phyloP scores from a whole-genome alignment of 2,329 filamentous ascomycete species.

The Mollisiaceae sp. region DNA sequence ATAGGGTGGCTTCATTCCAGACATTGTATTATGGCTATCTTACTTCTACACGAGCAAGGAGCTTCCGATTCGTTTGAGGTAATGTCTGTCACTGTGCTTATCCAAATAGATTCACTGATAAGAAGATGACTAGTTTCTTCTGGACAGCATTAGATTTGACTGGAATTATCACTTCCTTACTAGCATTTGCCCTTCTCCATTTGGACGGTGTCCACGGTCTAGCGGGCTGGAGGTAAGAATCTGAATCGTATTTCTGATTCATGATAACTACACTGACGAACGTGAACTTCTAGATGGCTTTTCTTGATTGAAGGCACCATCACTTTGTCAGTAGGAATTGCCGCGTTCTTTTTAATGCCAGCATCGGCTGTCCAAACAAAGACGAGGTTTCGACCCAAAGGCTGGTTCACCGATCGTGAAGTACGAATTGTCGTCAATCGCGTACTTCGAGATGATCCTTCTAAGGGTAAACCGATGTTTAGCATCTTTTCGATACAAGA shows the following conservation, averaged over 20 bases:
- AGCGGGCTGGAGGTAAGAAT: constrained; percentile 48
- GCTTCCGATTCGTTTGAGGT: constrained; percentile 22
- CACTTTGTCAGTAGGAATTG: constrained; percentile 56
- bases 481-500: neutral
- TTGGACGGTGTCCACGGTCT: constrained; percentile 47
- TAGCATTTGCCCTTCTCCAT: constrained; percentile 59
- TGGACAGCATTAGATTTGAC: constrained; percentile 65
- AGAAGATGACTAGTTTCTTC: constrained; percentile 61
- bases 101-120: neutral
- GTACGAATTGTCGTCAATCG: constrained; percentile 71
- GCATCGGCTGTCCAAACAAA: constrained; percentile 65
- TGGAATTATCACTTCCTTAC: constrained; percentile 53
- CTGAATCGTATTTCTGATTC: too few species aligned
- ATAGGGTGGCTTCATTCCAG: constrained; percentile 65
- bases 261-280: neutral
- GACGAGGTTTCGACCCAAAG: constrained; percentile 58
- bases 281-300: constrained; percentile 46
- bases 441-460: constrained; percentile 56
- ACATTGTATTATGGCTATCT: constrained; percentile 69
- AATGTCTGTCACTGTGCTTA: neutral
- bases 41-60: constrained; percentile 74
- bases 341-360: constrained; percentile 62
- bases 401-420: constrained; percentile 68
- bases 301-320: constrained; percentile 62
- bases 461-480: constrained; percentile 47